Evolutionary conservation across 257 asterid species (phyloP), one percentile per base, ranked within the genome.

Genomic region (Nicotiana obtusifolia): DNA sequence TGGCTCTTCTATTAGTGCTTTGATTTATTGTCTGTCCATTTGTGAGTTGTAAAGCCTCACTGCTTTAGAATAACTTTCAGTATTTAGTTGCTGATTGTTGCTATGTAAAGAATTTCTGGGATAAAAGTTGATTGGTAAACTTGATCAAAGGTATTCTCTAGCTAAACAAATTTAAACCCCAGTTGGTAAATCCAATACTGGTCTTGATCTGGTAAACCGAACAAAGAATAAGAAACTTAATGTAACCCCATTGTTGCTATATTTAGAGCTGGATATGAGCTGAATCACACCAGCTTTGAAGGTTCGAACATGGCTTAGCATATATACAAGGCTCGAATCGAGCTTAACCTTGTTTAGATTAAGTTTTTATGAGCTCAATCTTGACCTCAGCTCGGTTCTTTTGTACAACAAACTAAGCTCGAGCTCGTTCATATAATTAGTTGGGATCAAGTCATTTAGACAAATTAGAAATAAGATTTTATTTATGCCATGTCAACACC

Each of bases 1-100:
- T 60, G 66, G 78, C 91, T 94, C 82, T 93, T 84, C 75, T 91
- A 93, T 84, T 73, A 79, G 90, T 81, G 68, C 81, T 85, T 85
- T 22, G 88, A 87, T 83, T 65, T 83, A 28, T 22, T 60, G 66
- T 60, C 66, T 60, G 14, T 6, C 33, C 33, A 61, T 61, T 10
- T 24, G 67, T 61, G 17, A 60, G 65, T 60, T 20, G 13, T 22
- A 20, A 60, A 20, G 30, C 30, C 64, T 59, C 24, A 60, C 31
- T 60, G 65, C 65, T 14, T 60, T 60, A 22, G 31, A 60, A 28
- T 22, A 60, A 60, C 65, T 60, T n/a, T 60, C 31, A 60, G 65
- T 60, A 10, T 22, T 60, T 20, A 60, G 65, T 60, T 13, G 82
- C 84, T 80, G 65, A 53, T 26, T 80, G 65, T 56, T 60, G 65